Evolutionary conservation across 805 yeast species (phyloP).

Genomic region (Cyberlindnera xishuangbannaensis): DNA sequence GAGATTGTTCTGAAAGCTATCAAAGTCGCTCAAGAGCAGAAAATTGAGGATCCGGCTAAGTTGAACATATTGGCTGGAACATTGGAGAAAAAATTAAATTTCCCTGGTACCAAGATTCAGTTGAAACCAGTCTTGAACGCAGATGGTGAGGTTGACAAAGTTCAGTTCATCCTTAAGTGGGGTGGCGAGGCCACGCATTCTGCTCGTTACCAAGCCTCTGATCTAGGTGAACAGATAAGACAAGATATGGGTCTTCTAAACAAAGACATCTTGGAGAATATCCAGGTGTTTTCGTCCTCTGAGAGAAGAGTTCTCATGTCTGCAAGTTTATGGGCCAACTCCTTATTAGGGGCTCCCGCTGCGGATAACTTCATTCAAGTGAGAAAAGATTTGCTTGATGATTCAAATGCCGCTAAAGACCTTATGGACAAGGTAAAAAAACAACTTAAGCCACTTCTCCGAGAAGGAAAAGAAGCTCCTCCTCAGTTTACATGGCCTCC

Average conservation of each 20-base stretch:
- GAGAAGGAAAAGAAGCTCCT: slow-evolving; percentile 97
- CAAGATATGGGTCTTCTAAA: slow-evolving; percentile 86
- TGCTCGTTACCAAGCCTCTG: slow-evolving; percentile 89
- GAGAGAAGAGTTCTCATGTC: slow-evolving; percentile 93
- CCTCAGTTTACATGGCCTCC: slow-evolving; percentile 99
- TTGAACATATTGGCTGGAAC: slow-evolving; percentile 74
- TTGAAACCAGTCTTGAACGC: slow-evolving; percentile 76
- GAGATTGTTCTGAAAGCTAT: slow-evolving; percentile 83
- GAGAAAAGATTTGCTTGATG: slow-evolving; percentile 88
- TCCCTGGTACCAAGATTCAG: slow-evolving; percentile 97
- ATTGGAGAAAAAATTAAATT: slow-evolving; percentile 76
- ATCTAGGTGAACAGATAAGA: slow-evolving; percentile 92
- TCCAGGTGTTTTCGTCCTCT: slow-evolving; percentile 82
- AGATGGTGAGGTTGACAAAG: slow-evolving; percentile 80
- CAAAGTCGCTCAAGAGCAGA: slow-evolving; percentile 68
- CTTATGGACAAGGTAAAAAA: slow-evolving; percentile 97
- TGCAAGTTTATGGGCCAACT: slow-evolving; percentile 80
- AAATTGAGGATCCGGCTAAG: slow-evolving; percentile 76
- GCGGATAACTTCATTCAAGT: slow-evolving; percentile 77
- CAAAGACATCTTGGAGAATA: slow-evolving; percentile 77
- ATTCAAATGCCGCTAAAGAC: slow-evolving; percentile 96
- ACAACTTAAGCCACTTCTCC: slow-evolving; percentile 85
- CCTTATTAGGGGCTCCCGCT: slow-evolving; percentile 55
- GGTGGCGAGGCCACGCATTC: slow-evolving; percentile 99
- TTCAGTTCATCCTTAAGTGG: slow-evolving; percentile 95